A percentile compares a stretch with the other conserved stretches of the same genome.
These are phyloP conservation scores for Erythrophleum ivorense DNA, from an alignment of 331 rosid species.

Conservation along the genomic window DNA sequence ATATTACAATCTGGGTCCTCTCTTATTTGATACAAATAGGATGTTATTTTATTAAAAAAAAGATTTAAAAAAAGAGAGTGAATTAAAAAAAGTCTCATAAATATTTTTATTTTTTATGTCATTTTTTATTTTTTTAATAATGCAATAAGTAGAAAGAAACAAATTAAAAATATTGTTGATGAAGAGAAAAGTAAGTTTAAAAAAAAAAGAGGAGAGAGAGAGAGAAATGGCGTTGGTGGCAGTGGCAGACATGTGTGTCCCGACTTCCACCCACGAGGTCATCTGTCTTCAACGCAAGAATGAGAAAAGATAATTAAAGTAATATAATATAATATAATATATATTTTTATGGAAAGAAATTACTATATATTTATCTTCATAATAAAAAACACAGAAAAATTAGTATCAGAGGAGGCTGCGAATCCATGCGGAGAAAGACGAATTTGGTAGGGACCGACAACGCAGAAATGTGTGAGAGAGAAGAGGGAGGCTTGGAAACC, in stretches of 20 bases:
- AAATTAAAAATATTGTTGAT: too few species aligned
- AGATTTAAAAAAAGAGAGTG: too few species aligned
- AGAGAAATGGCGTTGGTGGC: background rate
- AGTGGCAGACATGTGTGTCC: conserved; percentile 53
- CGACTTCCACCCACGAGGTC: conserved; percentile 42
- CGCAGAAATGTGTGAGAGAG: conserved; percentile 3
- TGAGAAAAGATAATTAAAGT: conserved; percentile 25
- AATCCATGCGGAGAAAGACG: background rate
- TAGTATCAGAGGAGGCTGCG: background rate
- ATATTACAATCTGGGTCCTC: too few species aligned
- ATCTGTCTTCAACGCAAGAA: conserved; percentile 40
- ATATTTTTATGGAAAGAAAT: conserved; percentile 12
- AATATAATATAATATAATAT: background rate
- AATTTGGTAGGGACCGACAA: conserved; percentile 30
- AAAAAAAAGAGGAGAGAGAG: background rate
- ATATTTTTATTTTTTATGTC: too few species aligned
- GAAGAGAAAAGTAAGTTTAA: conserved; percentile 9
- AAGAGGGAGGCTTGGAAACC: background rate
- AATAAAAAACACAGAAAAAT: background rate
- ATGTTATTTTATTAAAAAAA: too few species aligned
- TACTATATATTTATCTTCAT: background rate
- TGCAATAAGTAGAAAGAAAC: too few species aligned
- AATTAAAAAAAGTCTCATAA: too few species aligned
- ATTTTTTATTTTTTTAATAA: too few species aligned
- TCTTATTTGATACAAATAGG: too few species aligned